Evolutionary conservation across 441 rosid species (phyloP).

Genomic region (Pelargonium fulgidum): DNA sequence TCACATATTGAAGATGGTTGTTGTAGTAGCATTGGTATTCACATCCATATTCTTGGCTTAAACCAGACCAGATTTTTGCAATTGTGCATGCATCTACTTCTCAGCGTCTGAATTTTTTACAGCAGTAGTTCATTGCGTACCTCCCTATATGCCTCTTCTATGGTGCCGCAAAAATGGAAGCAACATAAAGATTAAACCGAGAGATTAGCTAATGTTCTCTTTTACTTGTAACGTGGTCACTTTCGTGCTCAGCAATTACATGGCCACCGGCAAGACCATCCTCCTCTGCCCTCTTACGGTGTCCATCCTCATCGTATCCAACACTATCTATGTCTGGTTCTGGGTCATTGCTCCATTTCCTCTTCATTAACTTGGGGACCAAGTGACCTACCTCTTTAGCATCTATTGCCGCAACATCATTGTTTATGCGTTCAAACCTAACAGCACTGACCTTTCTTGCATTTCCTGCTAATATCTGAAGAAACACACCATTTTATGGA

Average conservation of each 20-base stretch:
- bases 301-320: background rate
- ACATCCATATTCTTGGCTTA: no score
- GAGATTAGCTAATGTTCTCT: background rate
- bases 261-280: background rate
- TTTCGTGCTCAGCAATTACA: background rate
- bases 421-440: slow-evolving; percentile 1
- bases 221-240: background rate
- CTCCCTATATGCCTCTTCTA: background rate
- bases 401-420: background rate
- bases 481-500: background rate
- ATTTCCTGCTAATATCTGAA: background rate
- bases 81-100: no score
- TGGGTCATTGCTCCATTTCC: slow-evolving; percentile 1
- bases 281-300: background rate
- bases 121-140: background rate
- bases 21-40: no score
- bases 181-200: background rate
- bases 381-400: background rate
- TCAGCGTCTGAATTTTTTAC: background rate
- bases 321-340: background rate
- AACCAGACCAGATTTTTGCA: no score
- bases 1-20: no score
- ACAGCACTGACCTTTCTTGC: slow-evolving; percentile 4
- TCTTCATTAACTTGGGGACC: background rate
- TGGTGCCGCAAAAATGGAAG: background rate